Evolutionary conservation across 2,329 filamentous ascomycete genomes (phyloP).

Genomic region (Colletotrichum sp.): DNA sequence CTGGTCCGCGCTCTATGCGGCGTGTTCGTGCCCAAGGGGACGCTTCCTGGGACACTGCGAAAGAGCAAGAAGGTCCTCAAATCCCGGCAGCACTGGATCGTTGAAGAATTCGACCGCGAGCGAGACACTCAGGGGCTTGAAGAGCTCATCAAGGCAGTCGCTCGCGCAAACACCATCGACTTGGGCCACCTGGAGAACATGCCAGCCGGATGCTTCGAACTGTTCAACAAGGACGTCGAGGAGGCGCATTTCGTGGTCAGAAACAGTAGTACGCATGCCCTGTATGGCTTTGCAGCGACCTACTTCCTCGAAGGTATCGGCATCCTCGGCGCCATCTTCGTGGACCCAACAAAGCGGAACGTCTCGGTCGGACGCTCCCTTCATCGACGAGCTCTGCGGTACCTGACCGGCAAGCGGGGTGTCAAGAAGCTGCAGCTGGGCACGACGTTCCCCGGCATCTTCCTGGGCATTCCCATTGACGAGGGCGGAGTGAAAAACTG

Average conservation of each 20-base stretch:
- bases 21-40: constrained; percentile 66
- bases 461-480: constrained; percentile 77
- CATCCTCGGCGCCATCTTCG: constrained; percentile 85
- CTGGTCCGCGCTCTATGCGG: constrained; percentile 85
- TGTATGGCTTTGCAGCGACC: constrained; percentile 92
- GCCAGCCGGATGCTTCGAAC: constrained; percentile 76
- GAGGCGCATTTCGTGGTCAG: constrained; percentile 91
- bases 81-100: constrained; percentile 93
- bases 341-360: constrained; percentile 85
- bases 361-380: constrained; percentile 90
- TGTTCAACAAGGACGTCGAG: constrained; percentile 72
- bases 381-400: constrained; percentile 83
- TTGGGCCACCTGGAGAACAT: constrained; percentile 74
- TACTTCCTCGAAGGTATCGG: constrained; percentile 78
- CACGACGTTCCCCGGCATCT: constrained; percentile 81
- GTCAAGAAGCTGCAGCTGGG: constrained; percentile 85
- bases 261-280: constrained; percentile 87
- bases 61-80: constrained; percentile 88
- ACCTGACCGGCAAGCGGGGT: constrained; percentile 70
- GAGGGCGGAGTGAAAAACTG: constrained; percentile 68
- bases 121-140: constrained; percentile 78
- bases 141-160: constrained; percentile 73
- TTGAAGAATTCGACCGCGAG: constrained; percentile 84
- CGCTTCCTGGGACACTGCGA: constrained; percentile 75
- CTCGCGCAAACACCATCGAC: constrained; percentile 69